Evolutionary conservation across 192 early-diverging fungal species (phyloP).

Genomic region (Fimicolochytrium jonesii): DNA sequence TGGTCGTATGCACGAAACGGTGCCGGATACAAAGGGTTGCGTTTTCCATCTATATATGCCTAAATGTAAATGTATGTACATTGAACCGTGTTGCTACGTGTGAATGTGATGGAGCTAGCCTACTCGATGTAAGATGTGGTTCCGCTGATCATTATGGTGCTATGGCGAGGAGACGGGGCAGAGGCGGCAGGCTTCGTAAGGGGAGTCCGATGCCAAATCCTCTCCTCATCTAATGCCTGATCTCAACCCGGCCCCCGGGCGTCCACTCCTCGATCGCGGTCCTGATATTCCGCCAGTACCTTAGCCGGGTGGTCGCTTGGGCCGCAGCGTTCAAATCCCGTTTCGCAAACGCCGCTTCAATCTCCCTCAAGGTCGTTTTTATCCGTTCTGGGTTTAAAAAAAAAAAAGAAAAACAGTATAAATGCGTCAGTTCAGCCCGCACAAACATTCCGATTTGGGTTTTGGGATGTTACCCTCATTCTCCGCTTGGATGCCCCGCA

Average conservation of each 20-base stretch:
- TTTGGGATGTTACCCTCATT: conserved; percentile 53
- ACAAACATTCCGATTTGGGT: not conserved
- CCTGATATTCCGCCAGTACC: conserved; percentile 69
- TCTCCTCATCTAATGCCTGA: too few relatives aligned
- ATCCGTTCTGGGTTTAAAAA: conserved; percentile 42
- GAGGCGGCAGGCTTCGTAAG: too few relatives aligned
- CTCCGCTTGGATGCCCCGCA: conserved; percentile 50
- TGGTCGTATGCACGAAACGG: too few relatives aligned
- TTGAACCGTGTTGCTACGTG: too few relatives aligned
- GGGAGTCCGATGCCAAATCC: too few relatives aligned
- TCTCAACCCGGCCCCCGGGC: conserved; percentile 47
- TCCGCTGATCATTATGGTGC: too few relatives aligned
- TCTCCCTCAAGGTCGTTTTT: conserved; percentile 28
- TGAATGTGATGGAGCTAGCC: too few relatives aligned
- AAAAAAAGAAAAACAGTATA: not conserved
- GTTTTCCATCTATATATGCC: too few relatives aligned
- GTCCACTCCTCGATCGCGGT: conserved; percentile 55
- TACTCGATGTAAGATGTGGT: too few relatives aligned
- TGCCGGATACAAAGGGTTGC: too few relatives aligned
- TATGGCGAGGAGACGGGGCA: too few relatives aligned
- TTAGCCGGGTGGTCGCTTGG: conserved; percentile 63
- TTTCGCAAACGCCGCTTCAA: conserved; percentile 54
- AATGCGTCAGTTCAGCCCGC: not conserved
- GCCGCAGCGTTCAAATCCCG: conserved; percentile 56
- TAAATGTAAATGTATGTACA: too few relatives aligned